Conservation (phyloP, 148 eudicot species). For the Salicornia ramosissima region DNA sequence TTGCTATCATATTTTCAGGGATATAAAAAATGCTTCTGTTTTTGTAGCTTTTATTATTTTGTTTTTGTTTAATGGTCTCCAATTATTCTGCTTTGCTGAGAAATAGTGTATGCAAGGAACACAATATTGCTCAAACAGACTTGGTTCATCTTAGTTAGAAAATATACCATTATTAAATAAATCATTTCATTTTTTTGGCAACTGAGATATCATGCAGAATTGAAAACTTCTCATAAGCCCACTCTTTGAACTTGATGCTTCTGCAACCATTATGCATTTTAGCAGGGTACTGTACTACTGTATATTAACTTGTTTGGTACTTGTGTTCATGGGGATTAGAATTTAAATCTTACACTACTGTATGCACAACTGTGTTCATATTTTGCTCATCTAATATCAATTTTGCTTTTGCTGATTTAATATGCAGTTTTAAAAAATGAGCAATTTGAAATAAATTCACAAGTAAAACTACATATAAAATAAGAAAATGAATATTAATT, state of each 20-base stretch:
- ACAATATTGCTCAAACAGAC: neutral
- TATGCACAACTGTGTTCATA: no score
- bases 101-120: neutral
- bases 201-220: neutral
- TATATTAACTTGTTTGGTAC: no score
- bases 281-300: no score
- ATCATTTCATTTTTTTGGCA: neutral
- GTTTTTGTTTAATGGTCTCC: neutral
- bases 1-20: neutral
- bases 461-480: no score
- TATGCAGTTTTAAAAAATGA: no score
- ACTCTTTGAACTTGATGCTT: neutral
- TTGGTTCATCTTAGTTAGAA: neutral
- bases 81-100: neutral
- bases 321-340: no score
- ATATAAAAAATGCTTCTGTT: constrained; percentile 7
- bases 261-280: no score
- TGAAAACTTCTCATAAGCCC: neutral
- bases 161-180: neutral
- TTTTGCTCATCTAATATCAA: no score
- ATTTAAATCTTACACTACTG: no score
- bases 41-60: neutral
- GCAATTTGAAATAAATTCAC: no score
- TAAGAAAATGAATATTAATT: no score
- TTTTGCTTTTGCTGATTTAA: no score